Evolutionary conservation across 2,329 filamentous ascomycete species (phyloP), one percentile per base, ranked within the genome.

Genomic region (Trichothecium sympodiale): DNA sequence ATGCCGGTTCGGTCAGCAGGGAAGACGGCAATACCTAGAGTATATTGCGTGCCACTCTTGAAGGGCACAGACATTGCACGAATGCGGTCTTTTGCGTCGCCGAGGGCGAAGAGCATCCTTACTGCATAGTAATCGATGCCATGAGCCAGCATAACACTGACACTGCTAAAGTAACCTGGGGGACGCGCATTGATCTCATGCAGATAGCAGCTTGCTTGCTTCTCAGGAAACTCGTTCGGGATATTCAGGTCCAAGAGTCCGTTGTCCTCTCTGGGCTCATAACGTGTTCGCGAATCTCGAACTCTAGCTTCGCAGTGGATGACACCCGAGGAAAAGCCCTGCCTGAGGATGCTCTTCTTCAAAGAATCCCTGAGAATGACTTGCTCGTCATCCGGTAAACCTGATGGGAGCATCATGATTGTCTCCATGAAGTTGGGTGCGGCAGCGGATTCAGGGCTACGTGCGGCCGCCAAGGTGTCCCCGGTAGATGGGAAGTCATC

Each of bases 401-500:
- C 42, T 9, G 49, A 45, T 1, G 49, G 50, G n/a, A 47, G 34
- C 8, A 44, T 42, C 17, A 42, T 50, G 23, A 40, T 34, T 4
- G 49, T 52, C 38, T 53, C 51, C 32, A 41, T 41, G 37, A 52
- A 50, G 35, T 48, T 49, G 13, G 43, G 38, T 15, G 30, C 35
- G 5, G 39, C 27, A n/a, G 29, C 39, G 12, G 31, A 38, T 18
- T 36, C 34, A 14, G 36, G 30, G 14, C 15, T 37, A 4, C 6
- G 6, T 3, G 35, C 34, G 4, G 29, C 29, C 8, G 14, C 29
- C 8, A 13, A 6, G 6, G 34, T 36, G 28, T 36, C 35, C 13
- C 35, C 35, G 4, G 35, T 27, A 15, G 45, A 49, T 7, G 61
- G 60, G 34, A 60, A 57, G 31, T 62, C 53, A 35, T 65, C 60